These are phyloP conservation scores for Ganoderma leucocontextum DNA, from an alignment of 1,284 basidiomycete species.

Conservation along the genomic window DNA sequence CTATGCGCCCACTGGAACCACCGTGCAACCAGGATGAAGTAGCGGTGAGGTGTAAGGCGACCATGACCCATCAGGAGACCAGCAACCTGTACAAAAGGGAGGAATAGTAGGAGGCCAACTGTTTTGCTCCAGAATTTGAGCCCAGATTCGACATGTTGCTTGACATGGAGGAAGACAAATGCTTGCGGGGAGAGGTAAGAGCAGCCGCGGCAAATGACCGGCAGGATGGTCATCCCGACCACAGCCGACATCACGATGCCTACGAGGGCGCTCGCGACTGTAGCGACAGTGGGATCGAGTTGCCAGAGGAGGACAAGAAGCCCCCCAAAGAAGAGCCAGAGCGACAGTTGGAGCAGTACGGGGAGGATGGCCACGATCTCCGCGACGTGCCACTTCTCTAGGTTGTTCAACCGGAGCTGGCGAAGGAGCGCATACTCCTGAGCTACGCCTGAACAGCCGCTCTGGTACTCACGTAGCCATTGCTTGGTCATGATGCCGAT, in stretches of 20 bases:
- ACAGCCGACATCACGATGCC: slow-evolving; percentile 5
- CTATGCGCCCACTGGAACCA: background rate
- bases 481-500: slow-evolving; percentile 27
- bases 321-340: slow-evolving; percentile 43
- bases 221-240: slow-evolving; percentile 12
- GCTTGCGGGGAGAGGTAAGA: slow-evolving; percentile 18
- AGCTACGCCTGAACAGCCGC: slow-evolving; percentile 9
- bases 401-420: slow-evolving; percentile 39
- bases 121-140: background rate
- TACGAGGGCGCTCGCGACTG: slow-evolving; percentile 10
- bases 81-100: too few species aligned
- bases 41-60: too few species aligned
- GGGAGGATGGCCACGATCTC: slow-evolving; percentile 40
- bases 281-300: slow-evolving; percentile 15
- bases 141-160: background rate
- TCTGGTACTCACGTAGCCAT: slow-evolving; percentile 22
- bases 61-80: too few species aligned
- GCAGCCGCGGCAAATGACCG: slow-evolving; percentile 10
- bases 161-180: background rate
- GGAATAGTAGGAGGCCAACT: too few species aligned
- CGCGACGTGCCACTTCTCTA: slow-evolving; percentile 40
- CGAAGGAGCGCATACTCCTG: slow-evolving; percentile 24
- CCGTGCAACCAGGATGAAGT: too few species aligned
- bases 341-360: slow-evolving; percentile 39
- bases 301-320: slow-evolving; percentile 21